These are phyloP conservation scores for Pichia sp. DNA, from an alignment of 1,139 yeast species.

Conservation along the genomic window DNA sequence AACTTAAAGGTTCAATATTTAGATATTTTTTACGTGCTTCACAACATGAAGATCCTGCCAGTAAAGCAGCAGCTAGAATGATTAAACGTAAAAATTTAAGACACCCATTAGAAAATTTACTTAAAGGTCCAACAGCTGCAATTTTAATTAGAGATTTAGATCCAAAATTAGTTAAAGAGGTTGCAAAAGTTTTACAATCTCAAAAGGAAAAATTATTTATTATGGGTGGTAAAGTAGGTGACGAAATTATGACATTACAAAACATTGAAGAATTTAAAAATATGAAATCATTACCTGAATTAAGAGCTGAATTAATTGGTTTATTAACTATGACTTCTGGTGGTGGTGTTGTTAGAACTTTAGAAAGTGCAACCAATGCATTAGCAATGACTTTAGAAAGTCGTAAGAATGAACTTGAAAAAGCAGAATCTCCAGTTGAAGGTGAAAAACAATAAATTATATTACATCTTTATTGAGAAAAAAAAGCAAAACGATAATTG, in stretches of 20 bases:
- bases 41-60: constrained; percentile 69
- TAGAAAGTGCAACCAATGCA: constrained; percentile 59
- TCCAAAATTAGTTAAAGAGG: constrained; percentile 59
- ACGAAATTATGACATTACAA: constrained; percentile 45
- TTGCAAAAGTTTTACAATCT: constrained; percentile 53
- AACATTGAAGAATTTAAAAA: constrained; percentile 61
- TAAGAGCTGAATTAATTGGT: constrained; percentile 83
- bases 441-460: neutral
- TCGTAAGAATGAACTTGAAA: constrained; percentile 26
- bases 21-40: constrained; percentile 71
- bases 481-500: neutral
- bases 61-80: constrained; percentile 39
- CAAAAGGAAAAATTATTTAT: constrained; percentile 71
- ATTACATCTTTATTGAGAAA: neutral
- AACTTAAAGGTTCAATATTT: constrained; percentile 64
- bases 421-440: constrained; percentile 11
- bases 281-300: constrained; percentile 62
- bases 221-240: constrained; percentile 71
- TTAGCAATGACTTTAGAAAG: constrained; percentile 61
- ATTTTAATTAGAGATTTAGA: constrained; percentile 62
- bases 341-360: constrained; percentile 78
- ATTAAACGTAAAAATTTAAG: constrained; percentile 37
- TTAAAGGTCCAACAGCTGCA: constrained; percentile 85
- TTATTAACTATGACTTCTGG: constrained; percentile 79
- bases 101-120: constrained; percentile 66